phyloP scores from a whole-genome alignment of 1,284 basidiomycete genomes.

The Pseudozyma flocculosa region DNA sequence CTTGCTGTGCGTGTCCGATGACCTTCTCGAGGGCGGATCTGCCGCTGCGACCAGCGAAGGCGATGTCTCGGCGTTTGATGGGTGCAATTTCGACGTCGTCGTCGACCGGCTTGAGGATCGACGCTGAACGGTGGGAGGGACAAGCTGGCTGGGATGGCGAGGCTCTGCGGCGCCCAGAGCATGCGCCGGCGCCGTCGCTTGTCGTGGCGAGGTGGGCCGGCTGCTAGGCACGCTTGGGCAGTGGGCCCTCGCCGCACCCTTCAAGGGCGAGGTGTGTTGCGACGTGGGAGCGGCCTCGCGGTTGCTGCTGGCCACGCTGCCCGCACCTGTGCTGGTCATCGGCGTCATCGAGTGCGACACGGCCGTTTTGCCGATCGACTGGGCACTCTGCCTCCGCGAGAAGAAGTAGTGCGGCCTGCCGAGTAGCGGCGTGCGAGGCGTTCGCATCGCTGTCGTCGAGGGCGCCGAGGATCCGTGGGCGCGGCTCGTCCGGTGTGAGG shows the following conservation, averaged over 20 bases:
- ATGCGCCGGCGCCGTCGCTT: slow-evolving; percentile 11
- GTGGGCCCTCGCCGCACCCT: too few relatives aligned
- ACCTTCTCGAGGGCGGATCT: not conserved
- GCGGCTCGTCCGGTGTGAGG: too few relatives aligned
- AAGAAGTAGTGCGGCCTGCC: slow-evolving; percentile 22
- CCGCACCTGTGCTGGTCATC: too few relatives aligned
- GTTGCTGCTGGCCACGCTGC: too few relatives aligned
- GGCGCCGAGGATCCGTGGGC: not conserved
- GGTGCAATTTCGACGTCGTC: not conserved
- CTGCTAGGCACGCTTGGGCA: too few relatives aligned
- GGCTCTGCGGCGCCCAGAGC: slow-evolving; percentile 13
- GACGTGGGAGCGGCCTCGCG: too few relatives aligned
- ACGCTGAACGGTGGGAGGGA: slow-evolving; percentile 1
- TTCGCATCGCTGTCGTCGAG: slow-evolving; percentile 11
- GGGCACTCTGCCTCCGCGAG: slow-evolving; percentile 20
- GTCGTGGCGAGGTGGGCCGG: too few relatives aligned
- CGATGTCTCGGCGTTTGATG: too few relatives aligned
- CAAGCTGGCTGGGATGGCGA: not conserved
- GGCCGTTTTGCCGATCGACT: slow-evolving; percentile 3
- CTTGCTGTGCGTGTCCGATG: not conserved
- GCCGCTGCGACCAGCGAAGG: not conserved
- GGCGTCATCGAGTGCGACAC: too few relatives aligned
- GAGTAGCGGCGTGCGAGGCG: slow-evolving; percentile 26
- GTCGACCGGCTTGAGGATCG: slow-evolving; percentile 4
- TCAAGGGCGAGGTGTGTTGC: too few relatives aligned